These are phyloP conservation scores for Clohesyomyces aquaticus DNA, from an alignment of 495 filamentous ascomycete species.

Conservation along the genomic window DNA sequence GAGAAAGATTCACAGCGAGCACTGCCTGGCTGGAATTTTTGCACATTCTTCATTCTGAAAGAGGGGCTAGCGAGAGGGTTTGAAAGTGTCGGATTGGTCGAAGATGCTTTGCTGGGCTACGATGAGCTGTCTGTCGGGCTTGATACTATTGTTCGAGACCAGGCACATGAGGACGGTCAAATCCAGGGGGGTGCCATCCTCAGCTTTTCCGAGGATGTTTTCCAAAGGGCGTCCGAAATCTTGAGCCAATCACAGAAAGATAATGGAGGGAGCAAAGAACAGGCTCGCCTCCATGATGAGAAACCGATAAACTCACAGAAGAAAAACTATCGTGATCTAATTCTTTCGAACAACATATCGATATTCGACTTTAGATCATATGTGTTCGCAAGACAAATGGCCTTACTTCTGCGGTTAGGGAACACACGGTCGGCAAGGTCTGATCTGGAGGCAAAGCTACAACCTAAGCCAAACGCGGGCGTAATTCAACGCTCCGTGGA, in stretches of 20 bases:
- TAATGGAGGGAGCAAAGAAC: conserved; percentile 44
- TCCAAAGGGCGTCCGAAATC: conserved; percentile 52
- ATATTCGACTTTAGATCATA: conserved; percentile 96
- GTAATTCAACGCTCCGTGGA: conserved; percentile 28
- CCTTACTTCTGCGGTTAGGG: conserved; percentile 78
- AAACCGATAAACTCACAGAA: conserved; percentile 69
- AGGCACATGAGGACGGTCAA: conserved; percentile 59
- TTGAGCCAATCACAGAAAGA: conserved; percentile 42
- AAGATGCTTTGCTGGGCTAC: conserved; percentile 90
- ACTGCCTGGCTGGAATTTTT: conserved; percentile 97
- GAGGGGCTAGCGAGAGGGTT: conserved; percentile 92
- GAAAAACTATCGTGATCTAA: conserved; percentile 89
- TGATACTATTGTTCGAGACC: conserved; percentile 78
- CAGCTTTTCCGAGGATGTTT: conserved; percentile 70
- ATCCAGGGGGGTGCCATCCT: conserved; percentile 70
- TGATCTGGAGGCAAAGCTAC: conserved; percentile 35
- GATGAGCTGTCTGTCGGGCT: conserved; percentile 88
- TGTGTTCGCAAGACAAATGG: conserved; percentile 86
- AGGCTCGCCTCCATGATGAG: conserved; percentile 71
- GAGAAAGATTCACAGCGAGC: conserved; percentile 88
- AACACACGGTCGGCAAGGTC: conserved; percentile 54
- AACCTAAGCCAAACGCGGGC: conserved; percentile 24
- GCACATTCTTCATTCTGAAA: conserved; percentile 96
- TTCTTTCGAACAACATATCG: conserved; percentile 95
- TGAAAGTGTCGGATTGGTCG: conserved; percentile 92